phyloP scores from a whole-genome alignment of 2,329 filamentous ascomycete species.

The Cercospora zeae-maydis region DNA sequence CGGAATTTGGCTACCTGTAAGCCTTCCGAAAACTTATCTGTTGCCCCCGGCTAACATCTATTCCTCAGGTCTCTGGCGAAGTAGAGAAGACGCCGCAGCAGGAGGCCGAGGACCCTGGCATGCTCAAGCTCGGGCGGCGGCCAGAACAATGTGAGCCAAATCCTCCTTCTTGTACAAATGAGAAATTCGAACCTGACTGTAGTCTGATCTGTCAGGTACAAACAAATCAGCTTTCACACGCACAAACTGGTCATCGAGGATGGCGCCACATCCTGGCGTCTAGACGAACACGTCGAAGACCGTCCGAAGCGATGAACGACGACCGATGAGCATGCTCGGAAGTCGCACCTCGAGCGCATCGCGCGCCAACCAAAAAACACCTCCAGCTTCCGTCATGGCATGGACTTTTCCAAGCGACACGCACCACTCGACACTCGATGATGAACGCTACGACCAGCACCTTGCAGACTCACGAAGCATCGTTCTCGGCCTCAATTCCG shows the following conservation, averaged over 20 bases:
- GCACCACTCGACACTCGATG: too few relatives aligned
- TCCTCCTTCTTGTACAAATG: not conserved
- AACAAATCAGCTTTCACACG: conserved; percentile 41
- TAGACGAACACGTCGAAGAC: conserved; percentile 21
- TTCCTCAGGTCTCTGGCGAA: conserved; percentile 60
- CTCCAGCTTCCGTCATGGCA: too few relatives aligned
- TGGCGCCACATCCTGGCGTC: conserved; percentile 57
- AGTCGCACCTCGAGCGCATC: too few relatives aligned
- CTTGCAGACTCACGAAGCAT: too few relatives aligned
- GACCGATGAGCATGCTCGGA: too few relatives aligned
- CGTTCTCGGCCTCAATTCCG: too few relatives aligned
- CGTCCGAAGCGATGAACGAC: not conserved
- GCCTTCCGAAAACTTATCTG: conserved; percentile 10
- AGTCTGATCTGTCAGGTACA: conserved; percentile 33
- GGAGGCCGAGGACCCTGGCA: conserved; percentile 58
- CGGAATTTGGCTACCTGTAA: conserved; percentile 73
- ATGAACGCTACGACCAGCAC: too few relatives aligned
- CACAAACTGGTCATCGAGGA: conserved; percentile 61
- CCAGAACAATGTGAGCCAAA: conserved; percentile 38
- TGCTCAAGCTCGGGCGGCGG: conserved; percentile 50
- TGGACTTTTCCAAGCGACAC: too few relatives aligned
- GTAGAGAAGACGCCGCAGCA: conserved; percentile 58
- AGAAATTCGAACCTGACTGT: not conserved
- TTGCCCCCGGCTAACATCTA: conserved; percentile 30
- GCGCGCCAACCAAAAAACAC: too few relatives aligned